Percentiles rank a stretch among this genome's conserved stretches.
phyloP scores from a whole-genome alignment of 768 basidiomycete genomes.

The Rhodotorula graminis region DNA sequence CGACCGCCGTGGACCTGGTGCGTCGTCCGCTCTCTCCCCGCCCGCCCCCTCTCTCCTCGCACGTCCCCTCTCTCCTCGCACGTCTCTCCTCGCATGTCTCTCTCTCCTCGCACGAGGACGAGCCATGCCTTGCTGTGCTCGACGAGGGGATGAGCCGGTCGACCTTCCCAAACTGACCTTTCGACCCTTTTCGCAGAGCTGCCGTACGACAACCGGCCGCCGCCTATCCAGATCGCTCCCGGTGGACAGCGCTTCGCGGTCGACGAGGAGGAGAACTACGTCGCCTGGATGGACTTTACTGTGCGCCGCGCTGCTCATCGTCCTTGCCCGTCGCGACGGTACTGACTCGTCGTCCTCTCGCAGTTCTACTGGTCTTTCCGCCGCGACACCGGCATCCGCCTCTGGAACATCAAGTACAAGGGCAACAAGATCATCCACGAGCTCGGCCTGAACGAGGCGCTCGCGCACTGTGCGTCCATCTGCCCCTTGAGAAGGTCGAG shows the following conservation, averaged over 20 bases:
- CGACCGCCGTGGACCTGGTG: slow-evolving; percentile 33
- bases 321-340: not conserved
- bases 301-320: not conserved
- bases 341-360: slow-evolving; percentile 8
- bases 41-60: no score
- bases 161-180: not conserved
- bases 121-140: no score
- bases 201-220: slow-evolving; percentile 35
- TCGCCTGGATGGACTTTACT: slow-evolving; percentile 40
- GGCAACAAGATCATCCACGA: slow-evolving; percentile 42
- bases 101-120: no score
- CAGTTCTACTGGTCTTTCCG: slow-evolving; percentile 42
- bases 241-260: slow-evolving; percentile 42
- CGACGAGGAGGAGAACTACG: slow-evolving; percentile 40
- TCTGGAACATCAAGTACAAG: slow-evolving; percentile 44
- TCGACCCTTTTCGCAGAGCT: slow-evolving; percentile 4
- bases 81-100: no score
- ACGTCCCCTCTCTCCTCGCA: no score
- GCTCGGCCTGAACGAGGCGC: slow-evolving; percentile 42
- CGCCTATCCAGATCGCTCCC: slow-evolving; percentile 41
- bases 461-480: slow-evolving; percentile 39
- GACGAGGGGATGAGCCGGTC: not conserved
- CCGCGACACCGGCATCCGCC: slow-evolving; percentile 39
- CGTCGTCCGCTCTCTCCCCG: no score
- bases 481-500: no score